Evolutionary conservation across 306 rosid genomes (phyloP).

Genomic region (Fagus sylvatica): DNA sequence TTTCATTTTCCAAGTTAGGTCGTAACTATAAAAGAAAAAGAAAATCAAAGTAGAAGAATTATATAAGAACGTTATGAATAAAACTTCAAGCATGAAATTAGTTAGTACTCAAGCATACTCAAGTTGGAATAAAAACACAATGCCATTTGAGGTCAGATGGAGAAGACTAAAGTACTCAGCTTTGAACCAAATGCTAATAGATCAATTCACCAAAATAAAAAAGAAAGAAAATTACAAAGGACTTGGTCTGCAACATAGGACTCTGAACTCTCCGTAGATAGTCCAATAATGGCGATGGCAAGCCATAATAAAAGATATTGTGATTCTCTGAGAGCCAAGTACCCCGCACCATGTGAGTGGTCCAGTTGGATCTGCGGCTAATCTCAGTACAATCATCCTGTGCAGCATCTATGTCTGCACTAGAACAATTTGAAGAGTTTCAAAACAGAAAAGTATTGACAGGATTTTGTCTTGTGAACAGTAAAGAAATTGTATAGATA

Average conservation of each 20-base stretch:
- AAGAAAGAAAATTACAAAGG: slow-evolving; percentile 45
- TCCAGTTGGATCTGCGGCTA: slow-evolving; percentile 32
- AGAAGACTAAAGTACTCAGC: neutral
- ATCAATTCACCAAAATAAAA: slow-evolving; percentile 11
- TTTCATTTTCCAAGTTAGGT: slow-evolving; percentile 70
- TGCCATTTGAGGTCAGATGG: neutral
- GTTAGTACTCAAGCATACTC: neutral
- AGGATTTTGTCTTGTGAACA: neutral
- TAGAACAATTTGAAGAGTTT: slow-evolving; percentile 26
- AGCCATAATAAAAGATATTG: slow-evolving; percentile 56
- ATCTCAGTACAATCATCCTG: slow-evolving; percentile 39
- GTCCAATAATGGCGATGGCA: slow-evolving; percentile 77
- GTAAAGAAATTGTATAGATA: neutral
- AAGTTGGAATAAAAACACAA: neutral
- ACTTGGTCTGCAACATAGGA: slow-evolving; percentile 42
- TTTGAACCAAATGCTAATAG: neutral
- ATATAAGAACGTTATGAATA: slow-evolving; percentile 3
- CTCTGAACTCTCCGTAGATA: slow-evolving; percentile 50
- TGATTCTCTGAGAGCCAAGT: slow-evolving; percentile 73
- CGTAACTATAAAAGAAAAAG: slow-evolving; percentile 48
- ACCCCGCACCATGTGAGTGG: slow-evolving; percentile 78
- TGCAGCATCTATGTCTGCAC: slow-evolving; percentile 50
- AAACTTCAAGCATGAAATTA: neutral
- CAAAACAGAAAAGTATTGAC: slow-evolving; percentile 23
- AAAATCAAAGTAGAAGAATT: neutral